Conservation (phyloP, 805 yeast species). For the Yarrowia alimentaria region DNA sequence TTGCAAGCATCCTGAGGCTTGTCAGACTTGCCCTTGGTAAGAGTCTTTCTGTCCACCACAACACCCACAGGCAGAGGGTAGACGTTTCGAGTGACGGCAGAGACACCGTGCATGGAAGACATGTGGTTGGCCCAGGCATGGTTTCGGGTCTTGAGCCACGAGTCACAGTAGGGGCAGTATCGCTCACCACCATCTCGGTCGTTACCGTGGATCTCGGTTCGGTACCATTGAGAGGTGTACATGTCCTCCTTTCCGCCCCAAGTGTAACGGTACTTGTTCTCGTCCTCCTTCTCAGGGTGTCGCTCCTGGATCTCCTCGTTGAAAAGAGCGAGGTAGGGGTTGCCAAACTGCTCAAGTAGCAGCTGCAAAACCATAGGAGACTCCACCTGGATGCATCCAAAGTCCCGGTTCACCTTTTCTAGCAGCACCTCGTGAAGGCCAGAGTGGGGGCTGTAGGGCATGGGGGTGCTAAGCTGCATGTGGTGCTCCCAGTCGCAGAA, state of each 20-base stretch:
- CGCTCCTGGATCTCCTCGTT: constrained; percentile 2
- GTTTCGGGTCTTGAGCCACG: constrained; percentile 14
- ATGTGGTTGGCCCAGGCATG: constrained; percentile 27
- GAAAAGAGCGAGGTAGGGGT: constrained; percentile 8
- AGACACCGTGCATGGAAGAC: constrained; percentile 5
- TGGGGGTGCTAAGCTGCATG: too few species aligned
- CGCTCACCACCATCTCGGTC: constrained; percentile 21
- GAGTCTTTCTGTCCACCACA: neutral
- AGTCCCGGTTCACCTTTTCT: too few species aligned
- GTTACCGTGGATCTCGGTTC: neutral
- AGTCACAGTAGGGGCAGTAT: constrained; percentile 7
- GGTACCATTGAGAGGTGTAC: constrained; percentile 11
- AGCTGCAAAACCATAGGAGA: too few species aligned
- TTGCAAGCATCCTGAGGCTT: too few species aligned
- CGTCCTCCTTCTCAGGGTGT: neutral
- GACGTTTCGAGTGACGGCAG: constrained; percentile 14
- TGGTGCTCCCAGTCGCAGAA: too few species aligned
- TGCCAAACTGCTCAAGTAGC: too few species aligned
- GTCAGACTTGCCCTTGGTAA: too few species aligned
- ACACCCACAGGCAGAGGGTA: constrained; percentile 13
- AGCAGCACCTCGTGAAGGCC: too few species aligned
- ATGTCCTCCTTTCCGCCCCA: neutral
- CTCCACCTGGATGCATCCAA: too few species aligned
- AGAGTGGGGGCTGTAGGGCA: too few species aligned
- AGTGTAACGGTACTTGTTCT: constrained; percentile 1